Evolutionary conservation across 345 rosid species (phyloP).

Genomic region (Salix udensis): DNA sequence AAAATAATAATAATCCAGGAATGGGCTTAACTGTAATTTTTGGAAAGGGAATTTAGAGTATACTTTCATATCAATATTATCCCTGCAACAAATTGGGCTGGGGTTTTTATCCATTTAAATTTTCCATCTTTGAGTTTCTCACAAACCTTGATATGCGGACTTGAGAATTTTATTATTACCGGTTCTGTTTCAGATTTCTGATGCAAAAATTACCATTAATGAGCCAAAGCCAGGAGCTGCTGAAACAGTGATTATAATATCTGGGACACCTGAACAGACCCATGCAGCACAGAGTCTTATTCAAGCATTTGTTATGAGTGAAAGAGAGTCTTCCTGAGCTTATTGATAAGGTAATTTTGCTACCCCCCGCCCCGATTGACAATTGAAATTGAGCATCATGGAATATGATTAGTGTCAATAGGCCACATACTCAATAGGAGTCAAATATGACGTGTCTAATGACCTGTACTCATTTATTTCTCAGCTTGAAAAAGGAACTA

Average conservation of each 20-base stretch:
- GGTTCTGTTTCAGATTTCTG: slow-evolving; percentile 49
- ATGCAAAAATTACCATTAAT: slow-evolving; percentile 54
- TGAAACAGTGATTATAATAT: slow-evolving; percentile 59
- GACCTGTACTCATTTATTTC: neutral
- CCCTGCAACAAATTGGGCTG: no score
- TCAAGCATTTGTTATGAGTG: slow-evolving; percentile 77
- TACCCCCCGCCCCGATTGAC: neutral
- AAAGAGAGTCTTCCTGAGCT: slow-evolving; percentile 42
- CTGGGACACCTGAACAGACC: slow-evolving; percentile 80
- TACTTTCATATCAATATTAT: no score
- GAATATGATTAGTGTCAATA: no score
- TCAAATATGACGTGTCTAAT: no score
- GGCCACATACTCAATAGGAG: no score
- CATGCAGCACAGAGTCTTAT: slow-evolving; percentile 81
- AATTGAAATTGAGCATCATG: neutral
- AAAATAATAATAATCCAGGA: no score
- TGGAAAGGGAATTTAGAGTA: no score
- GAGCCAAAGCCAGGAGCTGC: slow-evolving; percentile 60
- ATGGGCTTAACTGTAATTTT: no score
- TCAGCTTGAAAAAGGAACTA: neutral
- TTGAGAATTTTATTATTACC: slow-evolving; percentile 2
- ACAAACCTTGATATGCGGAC: neutral
- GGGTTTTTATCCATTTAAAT: neutral
- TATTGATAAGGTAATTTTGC: slow-evolving; percentile 5
- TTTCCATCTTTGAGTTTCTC: neutral